Base-by-base conservation (phyloP, 2,329 filamentous ascomycete species). In the Cladosporium phlei region DNA sequence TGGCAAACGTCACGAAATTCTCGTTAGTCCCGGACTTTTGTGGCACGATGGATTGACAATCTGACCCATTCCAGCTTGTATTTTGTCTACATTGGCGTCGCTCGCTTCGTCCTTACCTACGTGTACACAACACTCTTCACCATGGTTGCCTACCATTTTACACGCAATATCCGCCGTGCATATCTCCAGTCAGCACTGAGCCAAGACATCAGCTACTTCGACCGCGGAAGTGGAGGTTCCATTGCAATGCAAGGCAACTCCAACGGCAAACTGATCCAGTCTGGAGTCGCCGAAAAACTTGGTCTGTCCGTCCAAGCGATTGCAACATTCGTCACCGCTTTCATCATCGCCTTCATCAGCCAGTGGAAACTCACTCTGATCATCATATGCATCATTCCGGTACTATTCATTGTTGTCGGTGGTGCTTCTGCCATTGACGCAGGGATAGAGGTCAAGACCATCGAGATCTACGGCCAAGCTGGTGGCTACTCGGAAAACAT, bases 51-150 rank as follows among this genome's bases (percentile, higher is more conserved):
- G n/a, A n/a, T n/a, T n/a, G n/a, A n/a, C 10, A 32, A 32, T 38
- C 7, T 3, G 21, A 16, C 2, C 35, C n/a, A 6, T 12, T 14
- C 3, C 3, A 16, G 35, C 21, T 38, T 89, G 0, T 86, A 82
- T 62, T 80, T 88, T 57, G 76, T 88, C 46, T 79, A 80, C 46
- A 69, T 89, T 5, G 88, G 88, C 62, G 64, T 88, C 28, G 83
- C 69, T n/a, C 79, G 83, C 38, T 82, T 86, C 54, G 59, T 68
- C n/a, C 66, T 85, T 30, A 78, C 76, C 50, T 88, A 86, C 52
- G 67, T 82, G 49, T 50, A 25, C 51, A 56, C 50, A n/a, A 54
- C 69, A 2, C 55, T 57, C 25, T 57, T 78, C 19, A 77, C 72
- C 2, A 72, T 77, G 28, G 66, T 73, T 3, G 74, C 75, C 2